phyloP scores from a whole-genome alignment of 2,329 filamentous ascomycete genomes.

The Rutstroemia sp. region DNA sequence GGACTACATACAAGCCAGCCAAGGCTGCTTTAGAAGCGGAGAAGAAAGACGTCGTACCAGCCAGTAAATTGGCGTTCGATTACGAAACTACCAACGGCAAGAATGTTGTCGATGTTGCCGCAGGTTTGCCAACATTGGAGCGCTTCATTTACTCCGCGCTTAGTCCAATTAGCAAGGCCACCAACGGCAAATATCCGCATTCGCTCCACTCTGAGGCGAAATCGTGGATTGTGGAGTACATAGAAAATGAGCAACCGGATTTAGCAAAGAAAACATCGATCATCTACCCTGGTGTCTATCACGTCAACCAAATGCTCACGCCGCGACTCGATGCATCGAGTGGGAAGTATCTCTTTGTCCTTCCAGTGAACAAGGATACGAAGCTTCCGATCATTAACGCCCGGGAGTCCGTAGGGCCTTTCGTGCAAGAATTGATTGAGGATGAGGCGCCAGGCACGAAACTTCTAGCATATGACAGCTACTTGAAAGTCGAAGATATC shows the following conservation, averaged over 20 bases:
- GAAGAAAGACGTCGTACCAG: background rate
- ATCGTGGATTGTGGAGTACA: conserved; percentile 25
- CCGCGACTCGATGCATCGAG: conserved; percentile 18
- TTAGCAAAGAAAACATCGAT: conserved; percentile 31
- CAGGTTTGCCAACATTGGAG: conserved; percentile 27
- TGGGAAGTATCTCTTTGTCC: conserved; percentile 15
- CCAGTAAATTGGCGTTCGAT: conserved; percentile 14
- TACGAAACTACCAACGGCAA: conserved; percentile 21
- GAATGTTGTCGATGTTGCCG: conserved; percentile 26
- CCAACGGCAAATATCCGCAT: conserved; percentile 34
- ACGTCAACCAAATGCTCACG: conserved; percentile 13
- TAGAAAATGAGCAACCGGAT: conserved; percentile 20
- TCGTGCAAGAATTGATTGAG: too few species aligned
- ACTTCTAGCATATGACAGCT: too few species aligned
- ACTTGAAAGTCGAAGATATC: too few species aligned
- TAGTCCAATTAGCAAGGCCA: conserved; percentile 30
- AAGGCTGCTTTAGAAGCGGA: background rate
- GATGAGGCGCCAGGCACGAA: too few species aligned
- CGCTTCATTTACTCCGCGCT: conserved; percentile 36
- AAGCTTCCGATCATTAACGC: too few species aligned
- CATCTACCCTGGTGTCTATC: conserved; percentile 20
- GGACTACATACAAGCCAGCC: conserved; percentile 8
- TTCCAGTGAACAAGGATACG: too few species aligned
- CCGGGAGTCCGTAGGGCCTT: too few species aligned
- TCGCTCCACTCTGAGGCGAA: conserved; percentile 33